Base-by-base conservation (phyloP, 2,329 filamentous ascomycete genomes). In the Blastomyces silverae region DNA sequence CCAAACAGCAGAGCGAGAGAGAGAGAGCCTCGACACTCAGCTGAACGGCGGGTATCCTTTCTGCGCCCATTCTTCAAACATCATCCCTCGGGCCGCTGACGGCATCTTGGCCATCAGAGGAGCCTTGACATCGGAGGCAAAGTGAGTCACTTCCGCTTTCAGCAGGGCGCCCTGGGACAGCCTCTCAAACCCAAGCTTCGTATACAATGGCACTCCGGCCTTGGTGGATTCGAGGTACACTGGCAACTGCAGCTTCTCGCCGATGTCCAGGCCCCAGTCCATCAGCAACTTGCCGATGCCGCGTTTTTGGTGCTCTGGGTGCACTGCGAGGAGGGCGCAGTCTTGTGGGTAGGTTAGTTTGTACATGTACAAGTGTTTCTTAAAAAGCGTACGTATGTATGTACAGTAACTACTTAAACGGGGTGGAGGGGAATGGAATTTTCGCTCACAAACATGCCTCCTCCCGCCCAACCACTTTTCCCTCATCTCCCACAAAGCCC, bases 61-160 rank as follows among this genome's bases (percentile, higher is more conserved):
- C 34, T 46, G 56, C 48, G 59, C 61, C 77, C 76, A 77, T 64
- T 78, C 72, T 28, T 71, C 70, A 67, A 78, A 79, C 0, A 66
- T 74, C 69, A 76, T 66, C 15, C 72, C 73, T 5, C 69, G 67
- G 3, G 71, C 74, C 56, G 67, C 69, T 34, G 71, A 66, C 6
- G 79, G 78, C 77, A 80, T 77, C 67, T 71, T 74, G 42, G 79
- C 75, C 78, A 79, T 79, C 17, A 80, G 71, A 1, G 78, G 78
- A 55, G 78, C 76, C 58, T 74, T 72, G 7, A 79, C 71, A 46
- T 79, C 78, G 34, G 69, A 65, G 10, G 74, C 71, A 2, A 73
- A 74, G 4, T 73, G 75, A 61, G 79, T 67, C 4, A 76, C 65
- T 28, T 73, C 73, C 28, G 72, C 71, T 63, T 74, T 75, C 71